Conservation (phyloP, 2,329 filamentous ascomycete genomes). For the Calonectria pauciramosa region DNA sequence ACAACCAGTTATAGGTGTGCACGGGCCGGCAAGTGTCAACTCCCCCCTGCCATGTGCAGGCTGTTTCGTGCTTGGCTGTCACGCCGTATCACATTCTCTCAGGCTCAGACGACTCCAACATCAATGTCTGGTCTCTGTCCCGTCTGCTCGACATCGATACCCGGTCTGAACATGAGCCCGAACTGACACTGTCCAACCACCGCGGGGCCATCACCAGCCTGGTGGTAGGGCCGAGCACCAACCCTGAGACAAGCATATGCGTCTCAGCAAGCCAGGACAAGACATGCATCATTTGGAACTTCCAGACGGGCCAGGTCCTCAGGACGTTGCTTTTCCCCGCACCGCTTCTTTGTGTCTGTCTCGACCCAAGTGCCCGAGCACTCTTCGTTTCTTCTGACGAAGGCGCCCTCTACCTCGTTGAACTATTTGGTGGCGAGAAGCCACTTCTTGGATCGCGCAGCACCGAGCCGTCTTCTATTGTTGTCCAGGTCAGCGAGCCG, state of each 20-base stretch:
- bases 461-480: slow-evolving; percentile 68
- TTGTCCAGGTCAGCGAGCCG: slow-evolving; percentile 67
- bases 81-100: slow-evolving; percentile 82
- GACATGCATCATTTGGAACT: slow-evolving; percentile 94
- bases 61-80: slow-evolving; percentile 81
- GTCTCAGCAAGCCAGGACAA: slow-evolving; percentile 89
- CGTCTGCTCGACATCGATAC: slow-evolving; percentile 75
- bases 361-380: slow-evolving; percentile 88
- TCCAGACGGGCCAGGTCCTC: slow-evolving; percentile 80
- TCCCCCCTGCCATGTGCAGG: slow-evolving; percentile 82
- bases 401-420: slow-evolving; percentile 83
- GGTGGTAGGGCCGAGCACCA: slow-evolving; percentile 74
- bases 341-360: slow-evolving; percentile 77
- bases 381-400: slow-evolving; percentile 87
- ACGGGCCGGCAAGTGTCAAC: slow-evolving; percentile 84
- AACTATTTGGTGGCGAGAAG: slow-evolving; percentile 73
- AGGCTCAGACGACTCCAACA: slow-evolving; percentile 87
- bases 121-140: slow-evolving; percentile 91
- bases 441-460: slow-evolving; percentile 67
- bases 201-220: slow-evolving; percentile 79
- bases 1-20: slow-evolving; percentile 66
- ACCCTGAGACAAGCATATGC: slow-evolving; percentile 81
- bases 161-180: slow-evolving; percentile 74
- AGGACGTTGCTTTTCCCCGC: slow-evolving; percentile 85
- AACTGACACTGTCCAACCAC: slow-evolving; percentile 84